Evolutionary conservation across 306 rosid genomes (phyloP), one percentile per base, ranked within the genome.

Genomic region (Fragaria ananassa): DNA sequence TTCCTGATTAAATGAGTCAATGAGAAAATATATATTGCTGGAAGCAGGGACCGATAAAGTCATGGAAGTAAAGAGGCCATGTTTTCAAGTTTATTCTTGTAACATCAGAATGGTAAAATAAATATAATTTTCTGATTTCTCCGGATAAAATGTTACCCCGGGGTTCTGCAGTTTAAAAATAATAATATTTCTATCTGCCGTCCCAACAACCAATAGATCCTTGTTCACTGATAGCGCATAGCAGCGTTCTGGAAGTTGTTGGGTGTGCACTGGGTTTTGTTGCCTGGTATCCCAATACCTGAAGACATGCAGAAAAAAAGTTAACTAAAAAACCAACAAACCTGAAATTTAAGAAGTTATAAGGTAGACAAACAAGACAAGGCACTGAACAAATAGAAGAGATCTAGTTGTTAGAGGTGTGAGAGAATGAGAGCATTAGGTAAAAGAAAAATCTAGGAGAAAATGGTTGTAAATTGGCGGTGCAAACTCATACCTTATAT

Each of bases 201-300:
- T 86, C 76, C 85, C 98, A 78, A 89, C 98, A 71, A 91, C 93
- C 98, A 93, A 89, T 72, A 93, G 80, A 23, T 91, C 94, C 82
- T 93, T 79, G 71, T 83, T 86, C 74, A 89, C 95, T 4, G 93
- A 3, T 27, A 89, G 78, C 35, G 93, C 58, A 88, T 88, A 89
- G 78, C 97, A 89, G 46, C 93, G 91, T 45, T 89, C 98, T 29
- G 97, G 90, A 60, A 89, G 98, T 79, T 84, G 90, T 51, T 91
- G 97, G 44, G 91, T 91, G 72, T 91, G 98, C 72, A 84, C 97
- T 19, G 97, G 93, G 84, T 83, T 93, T 80, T 87, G 60, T 85
- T 91, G 98, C 85, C 98, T 88, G 13, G 90, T 87, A 80, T 89
- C 96, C 96, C 97, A 91, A 72, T 93, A 93, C 86, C 96, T 91